Percentiles rank a stretch among this genome's conserved stretches.
These are phyloP conservation scores for Pterocarpus macrocarpus DNA, from an alignment of 306 rosid genomes.

Conservation along the genomic window DNA sequence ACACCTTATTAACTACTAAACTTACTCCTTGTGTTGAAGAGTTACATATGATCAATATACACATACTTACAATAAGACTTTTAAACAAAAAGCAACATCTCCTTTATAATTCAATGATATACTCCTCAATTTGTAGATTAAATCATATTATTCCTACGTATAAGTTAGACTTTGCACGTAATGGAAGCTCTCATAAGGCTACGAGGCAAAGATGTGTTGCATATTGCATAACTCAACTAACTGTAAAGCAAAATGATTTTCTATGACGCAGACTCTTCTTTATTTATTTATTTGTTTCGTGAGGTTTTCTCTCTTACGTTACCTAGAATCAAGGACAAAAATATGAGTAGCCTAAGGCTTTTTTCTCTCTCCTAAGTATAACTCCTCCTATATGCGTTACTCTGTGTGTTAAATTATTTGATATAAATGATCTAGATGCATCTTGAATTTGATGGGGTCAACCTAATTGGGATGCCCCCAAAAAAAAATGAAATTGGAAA, in stretches of 20 bases:
- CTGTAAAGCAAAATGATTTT: not conserved
- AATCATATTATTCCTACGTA: no score
- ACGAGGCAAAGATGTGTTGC: no score
- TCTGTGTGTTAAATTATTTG: not conserved
- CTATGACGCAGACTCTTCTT: not conserved
- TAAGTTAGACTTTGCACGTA: no score
- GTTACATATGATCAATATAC: not conserved
- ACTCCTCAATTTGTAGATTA: not conserved
- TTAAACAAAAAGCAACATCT: not conserved
- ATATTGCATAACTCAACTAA: not conserved
- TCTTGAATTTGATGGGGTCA: slow-evolving; percentile 10
- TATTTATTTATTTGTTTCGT: not conserved
- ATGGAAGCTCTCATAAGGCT: no score
- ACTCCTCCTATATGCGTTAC: not conserved
- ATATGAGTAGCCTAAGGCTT: no score
- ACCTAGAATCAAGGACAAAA: no score
- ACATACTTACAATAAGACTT: not conserved
- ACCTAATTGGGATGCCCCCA: slow-evolving; percentile 9
- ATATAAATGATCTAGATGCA: not conserved
- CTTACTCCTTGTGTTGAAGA: not conserved
- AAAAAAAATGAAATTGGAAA: not conserved
- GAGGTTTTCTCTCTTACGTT: not conserved
- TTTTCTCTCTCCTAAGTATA: no score
- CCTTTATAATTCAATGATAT: not conserved
- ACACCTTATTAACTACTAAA: no score